Percentiles rank a stretch among this genome's conserved stretches.
Conservation (phyloP, 768 basidiomycete genomes). For the Boletus fagicola region DNA sequence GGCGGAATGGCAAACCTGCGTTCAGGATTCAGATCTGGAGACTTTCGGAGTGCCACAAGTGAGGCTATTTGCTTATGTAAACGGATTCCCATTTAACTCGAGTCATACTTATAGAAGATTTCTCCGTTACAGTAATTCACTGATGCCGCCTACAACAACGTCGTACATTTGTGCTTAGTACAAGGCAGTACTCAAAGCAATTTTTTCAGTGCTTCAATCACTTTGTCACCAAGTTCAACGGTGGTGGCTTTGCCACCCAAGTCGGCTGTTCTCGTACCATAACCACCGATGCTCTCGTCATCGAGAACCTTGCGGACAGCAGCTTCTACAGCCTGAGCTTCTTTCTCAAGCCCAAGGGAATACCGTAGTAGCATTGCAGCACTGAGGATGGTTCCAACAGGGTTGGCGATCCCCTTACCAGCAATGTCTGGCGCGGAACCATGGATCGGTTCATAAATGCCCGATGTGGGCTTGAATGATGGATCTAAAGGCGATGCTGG, state of each 20-base stretch:
- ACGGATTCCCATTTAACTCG: background rate
- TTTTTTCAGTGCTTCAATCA: constrained; percentile 69
- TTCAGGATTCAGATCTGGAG: background rate
- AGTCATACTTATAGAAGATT: background rate
- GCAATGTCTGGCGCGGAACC: constrained; percentile 95
- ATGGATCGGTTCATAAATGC: constrained; percentile 97
- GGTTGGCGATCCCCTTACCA: constrained; percentile 91
- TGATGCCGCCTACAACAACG: background rate
- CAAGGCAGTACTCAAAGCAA: constrained; percentile 40
- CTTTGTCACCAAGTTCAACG: constrained; percentile 76
- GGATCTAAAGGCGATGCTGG: constrained; percentile 53
- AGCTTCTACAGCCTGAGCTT: constrained; percentile 81
- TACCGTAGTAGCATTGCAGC: constrained; percentile 93
- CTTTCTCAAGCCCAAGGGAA: constrained; percentile 84
- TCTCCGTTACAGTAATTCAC: background rate
- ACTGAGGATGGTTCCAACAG: constrained; percentile 92
- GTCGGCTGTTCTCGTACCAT: constrained; percentile 81
- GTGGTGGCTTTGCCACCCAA: constrained; percentile 79
- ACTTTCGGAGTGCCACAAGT: background rate
- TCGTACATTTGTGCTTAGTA: background rate
- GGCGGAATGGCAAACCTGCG: background rate
- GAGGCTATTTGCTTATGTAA: too few relatives aligned
- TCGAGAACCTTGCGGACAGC: constrained; percentile 94
- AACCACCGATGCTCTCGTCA: constrained; percentile 60
- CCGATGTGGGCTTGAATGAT: constrained; percentile 73